Evolutionary conservation across 2,329 filamentous ascomycete genomes (phyloP).

Genomic region (Pochonia chlamydosporia): DNA sequence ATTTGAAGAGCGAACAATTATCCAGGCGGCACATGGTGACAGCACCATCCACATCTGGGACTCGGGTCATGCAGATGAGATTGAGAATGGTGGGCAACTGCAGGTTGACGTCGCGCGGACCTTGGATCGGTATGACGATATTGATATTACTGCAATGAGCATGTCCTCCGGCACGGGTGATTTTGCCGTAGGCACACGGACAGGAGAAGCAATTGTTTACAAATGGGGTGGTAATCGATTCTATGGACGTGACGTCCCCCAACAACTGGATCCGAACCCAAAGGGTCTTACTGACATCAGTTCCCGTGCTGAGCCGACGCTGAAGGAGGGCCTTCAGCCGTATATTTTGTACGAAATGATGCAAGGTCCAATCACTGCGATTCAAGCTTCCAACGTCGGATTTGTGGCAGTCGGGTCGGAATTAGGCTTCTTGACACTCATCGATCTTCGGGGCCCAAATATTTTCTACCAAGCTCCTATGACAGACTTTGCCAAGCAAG

Average conservation of each 20-base stretch:
- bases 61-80: constrained; percentile 82
- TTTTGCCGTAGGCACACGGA: constrained; percentile 71
- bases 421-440: constrained; percentile 69
- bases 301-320: constrained; percentile 60
- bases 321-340: constrained; percentile 79
- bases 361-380: constrained; percentile 71
- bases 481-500: constrained; percentile 67
- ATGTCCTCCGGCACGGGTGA: constrained; percentile 79
- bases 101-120: constrained; percentile 85
- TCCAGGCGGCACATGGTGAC: constrained; percentile 85
- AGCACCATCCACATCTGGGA: constrained; percentile 93
- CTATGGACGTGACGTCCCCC: constrained; percentile 54
- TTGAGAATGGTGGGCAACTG: constrained; percentile 76
- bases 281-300: constrained; percentile 71
- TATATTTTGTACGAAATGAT: constrained; percentile 76
- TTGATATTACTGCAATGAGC: constrained; percentile 74
- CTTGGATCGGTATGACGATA: constrained; percentile 68
- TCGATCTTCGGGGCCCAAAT: constrained; percentile 82
- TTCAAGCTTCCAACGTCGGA: constrained; percentile 85
- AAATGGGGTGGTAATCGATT: constrained; percentile 79
- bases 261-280: constrained; percentile 51
- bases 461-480: constrained; percentile 74
- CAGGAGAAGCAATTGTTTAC: constrained; percentile 83
- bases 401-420: constrained; percentile 87
- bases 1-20: constrained; percentile 76